Conservation (phyloP, 2,329 filamentous ascomycete species). For the Fusarium sp. region DNA sequence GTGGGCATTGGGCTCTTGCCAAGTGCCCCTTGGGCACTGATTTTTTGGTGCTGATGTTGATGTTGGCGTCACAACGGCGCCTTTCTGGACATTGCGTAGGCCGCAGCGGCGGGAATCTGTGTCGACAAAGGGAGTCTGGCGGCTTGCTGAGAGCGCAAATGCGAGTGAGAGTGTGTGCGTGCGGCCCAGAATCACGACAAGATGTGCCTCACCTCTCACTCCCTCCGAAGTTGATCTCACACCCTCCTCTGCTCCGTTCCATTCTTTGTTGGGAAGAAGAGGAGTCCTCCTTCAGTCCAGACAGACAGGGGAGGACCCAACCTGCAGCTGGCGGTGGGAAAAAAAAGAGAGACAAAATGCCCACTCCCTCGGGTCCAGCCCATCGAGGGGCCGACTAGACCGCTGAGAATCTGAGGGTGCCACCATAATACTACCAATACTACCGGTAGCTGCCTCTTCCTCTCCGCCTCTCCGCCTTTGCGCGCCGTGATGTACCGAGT, state of each 20-base stretch:
- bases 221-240: constrained; percentile 15
- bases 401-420: neutral
- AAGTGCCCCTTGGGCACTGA: constrained; percentile 38
- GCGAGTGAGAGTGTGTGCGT: constrained; percentile 41
- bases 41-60: constrained; percentile 23
- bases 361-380: constrained; percentile 28
- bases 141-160: constrained; percentile 31
- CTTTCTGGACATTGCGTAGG: constrained; percentile 40
- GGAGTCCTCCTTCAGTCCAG: constrained; percentile 14
- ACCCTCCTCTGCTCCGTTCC: constrained; percentile 10
- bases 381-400: neutral
- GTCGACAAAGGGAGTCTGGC: constrained; percentile 12
- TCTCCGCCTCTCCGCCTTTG: constrained; percentile 35
- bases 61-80: constrained; percentile 40
- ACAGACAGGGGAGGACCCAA: constrained; percentile 31
- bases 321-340: constrained; percentile 24
- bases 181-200: constrained; percentile 36
- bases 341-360: constrained; percentile 18
- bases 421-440: neutral
- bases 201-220: constrained; percentile 27
- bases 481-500: constrained; percentile 32
- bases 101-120: constrained; percentile 38
- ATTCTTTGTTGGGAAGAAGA: constrained; percentile 8
- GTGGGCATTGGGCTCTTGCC: constrained; percentile 42
- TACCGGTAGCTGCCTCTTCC: constrained; percentile 3